These are phyloP conservation scores for Globisporangium okanoganense DNA, from an alignment of 352 stramenopile species.

Conservation along the genomic window DNA sequence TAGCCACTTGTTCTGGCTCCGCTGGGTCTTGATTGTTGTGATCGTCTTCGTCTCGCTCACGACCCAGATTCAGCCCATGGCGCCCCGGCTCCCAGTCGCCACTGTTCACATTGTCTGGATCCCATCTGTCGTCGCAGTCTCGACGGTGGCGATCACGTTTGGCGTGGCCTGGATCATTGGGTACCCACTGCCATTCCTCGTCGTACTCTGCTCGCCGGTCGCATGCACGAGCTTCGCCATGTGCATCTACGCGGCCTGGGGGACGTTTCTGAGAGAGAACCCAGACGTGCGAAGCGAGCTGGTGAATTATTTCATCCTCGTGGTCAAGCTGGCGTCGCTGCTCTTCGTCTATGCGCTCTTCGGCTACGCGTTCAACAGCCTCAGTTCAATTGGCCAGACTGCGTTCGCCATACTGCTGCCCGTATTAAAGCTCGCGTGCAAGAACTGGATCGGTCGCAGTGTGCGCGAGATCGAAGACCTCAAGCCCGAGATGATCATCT, in stretches of 20 bases:
- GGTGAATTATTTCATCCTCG: not conserved
- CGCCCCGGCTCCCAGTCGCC: slow-evolving; percentile 11
- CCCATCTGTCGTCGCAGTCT: no score
- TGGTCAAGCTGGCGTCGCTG: not conserved
- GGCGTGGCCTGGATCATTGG: slow-evolving; percentile 16
- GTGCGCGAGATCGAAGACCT: not conserved
- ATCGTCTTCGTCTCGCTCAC: not conserved
- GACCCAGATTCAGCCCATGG: not conserved
- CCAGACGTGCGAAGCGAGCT: not conserved
- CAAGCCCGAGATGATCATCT: not conserved
- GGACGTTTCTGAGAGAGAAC: not conserved
- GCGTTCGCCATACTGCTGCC: not conserved
- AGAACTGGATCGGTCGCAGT: not conserved
- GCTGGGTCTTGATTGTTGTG: not conserved
- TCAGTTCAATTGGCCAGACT: not conserved
- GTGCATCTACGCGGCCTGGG: not conserved
- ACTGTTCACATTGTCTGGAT: not conserved
- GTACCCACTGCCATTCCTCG: slow-evolving; percentile 28
- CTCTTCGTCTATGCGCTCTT: not conserved
- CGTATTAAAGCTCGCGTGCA: not conserved
- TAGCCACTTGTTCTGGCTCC: slow-evolving; percentile 8
- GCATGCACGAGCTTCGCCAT: not conserved
- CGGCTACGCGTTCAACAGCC: not conserved
- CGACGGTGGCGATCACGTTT: not conserved
- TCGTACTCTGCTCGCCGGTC: no score